Percentiles rank a stretch among this genome's conserved stretches.
Evolutionary conservation across 2,329 filamentous ascomycete genomes (phyloP).

Genomic region (Neoascochyta sp.): DNA sequence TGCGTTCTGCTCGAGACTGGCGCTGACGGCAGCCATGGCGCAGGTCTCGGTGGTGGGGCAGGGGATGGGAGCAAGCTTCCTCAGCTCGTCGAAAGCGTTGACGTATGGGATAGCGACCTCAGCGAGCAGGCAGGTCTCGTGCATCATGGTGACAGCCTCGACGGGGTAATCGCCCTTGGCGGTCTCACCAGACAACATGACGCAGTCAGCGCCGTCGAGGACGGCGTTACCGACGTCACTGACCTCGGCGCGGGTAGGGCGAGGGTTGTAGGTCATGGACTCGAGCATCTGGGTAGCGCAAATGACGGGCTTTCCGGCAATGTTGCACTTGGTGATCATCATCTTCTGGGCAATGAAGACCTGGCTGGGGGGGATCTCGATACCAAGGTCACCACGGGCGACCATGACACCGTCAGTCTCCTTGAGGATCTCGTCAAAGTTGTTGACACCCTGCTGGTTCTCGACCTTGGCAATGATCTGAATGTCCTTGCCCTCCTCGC

Average conservation of each 20-base stretch:
- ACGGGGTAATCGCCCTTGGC: constrained; percentile 94
- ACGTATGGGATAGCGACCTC: constrained; percentile 98
- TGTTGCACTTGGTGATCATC: constrained; percentile 99
- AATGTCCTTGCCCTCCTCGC: constrained; percentile 88
- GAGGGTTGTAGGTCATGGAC: constrained; percentile 99
- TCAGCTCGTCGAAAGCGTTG: constrained; percentile 93
- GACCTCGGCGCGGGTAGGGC: constrained; percentile 95
- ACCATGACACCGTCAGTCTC: constrained; percentile 99
- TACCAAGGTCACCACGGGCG: constrained; percentile 95
- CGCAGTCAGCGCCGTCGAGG: constrained; percentile 95
- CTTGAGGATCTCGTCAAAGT: constrained; percentile 94
- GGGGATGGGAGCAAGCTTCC: constrained; percentile 75
- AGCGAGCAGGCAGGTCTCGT: constrained; percentile 92
- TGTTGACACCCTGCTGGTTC: constrained; percentile 99
- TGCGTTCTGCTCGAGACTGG: constrained; percentile 92
- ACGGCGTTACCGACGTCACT: constrained; percentile 98
- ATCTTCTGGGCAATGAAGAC: constrained; percentile 99
- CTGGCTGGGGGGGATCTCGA: constrained; percentile 97
- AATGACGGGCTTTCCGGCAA: constrained; percentile 97
- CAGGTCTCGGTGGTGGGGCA: constrained; percentile 88
- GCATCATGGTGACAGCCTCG: constrained; percentile 95
- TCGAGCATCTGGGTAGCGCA: constrained; percentile 99
- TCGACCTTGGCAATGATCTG: constrained; percentile 99
- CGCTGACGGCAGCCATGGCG: constrained; percentile 93
- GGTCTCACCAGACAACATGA: constrained; percentile 99